phyloP scores from a whole-genome alignment of 176 grass and related monocot genomes.

The Lolium rigidum region DNA sequence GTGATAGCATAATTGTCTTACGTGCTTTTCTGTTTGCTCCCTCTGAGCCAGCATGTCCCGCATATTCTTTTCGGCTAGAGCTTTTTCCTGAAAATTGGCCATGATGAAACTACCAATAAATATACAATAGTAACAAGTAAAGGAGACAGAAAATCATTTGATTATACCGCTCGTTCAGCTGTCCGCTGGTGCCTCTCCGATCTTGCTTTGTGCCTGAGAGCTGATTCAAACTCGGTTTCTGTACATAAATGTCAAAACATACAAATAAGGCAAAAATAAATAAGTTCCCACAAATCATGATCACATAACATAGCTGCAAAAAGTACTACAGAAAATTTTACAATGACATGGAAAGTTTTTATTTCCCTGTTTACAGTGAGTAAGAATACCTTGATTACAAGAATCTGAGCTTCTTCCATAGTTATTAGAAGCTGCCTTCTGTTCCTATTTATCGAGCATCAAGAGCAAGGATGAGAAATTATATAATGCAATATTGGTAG shows the following conservation, averaged over 20 bases:
- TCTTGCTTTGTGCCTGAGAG: slow-evolving; percentile 89
- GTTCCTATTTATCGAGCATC: slow-evolving; percentile 56
- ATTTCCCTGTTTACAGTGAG: slow-evolving; percentile 12
- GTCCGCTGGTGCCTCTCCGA: slow-evolving; percentile 84
- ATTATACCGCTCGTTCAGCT: slow-evolving; percentile 81
- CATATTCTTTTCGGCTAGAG: slow-evolving; percentile 92
- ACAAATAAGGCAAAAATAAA: slow-evolving; percentile 17
- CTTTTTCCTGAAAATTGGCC: slow-evolving; percentile 80
- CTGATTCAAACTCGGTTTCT: slow-evolving; percentile 73
- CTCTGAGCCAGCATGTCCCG: slow-evolving; percentile 91
- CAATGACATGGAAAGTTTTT: slow-evolving; percentile 4
- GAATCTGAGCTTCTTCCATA: slow-evolving; percentile 46
- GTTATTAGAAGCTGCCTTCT: slow-evolving; percentile 56
- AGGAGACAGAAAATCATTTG: slow-evolving; percentile 39
- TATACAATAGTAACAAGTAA: slow-evolving; percentile 34
- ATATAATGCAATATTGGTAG: slow-evolving; percentile 19
- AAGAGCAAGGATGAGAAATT: slow-evolving; percentile 34
- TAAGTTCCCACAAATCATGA: not conserved
- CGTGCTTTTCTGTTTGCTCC: slow-evolving; percentile 91
- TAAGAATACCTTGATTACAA: slow-evolving; percentile 56
- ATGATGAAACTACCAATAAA: slow-evolving; percentile 27
- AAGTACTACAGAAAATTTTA: slow-evolving; percentile 7
- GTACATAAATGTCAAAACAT: slow-evolving; percentile 41
- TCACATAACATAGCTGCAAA: not conserved
- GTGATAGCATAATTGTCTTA: slow-evolving; percentile 45